Conservation (phyloP, 192 early-diverging fungal species). For the Oehlia diaphana region DNA sequence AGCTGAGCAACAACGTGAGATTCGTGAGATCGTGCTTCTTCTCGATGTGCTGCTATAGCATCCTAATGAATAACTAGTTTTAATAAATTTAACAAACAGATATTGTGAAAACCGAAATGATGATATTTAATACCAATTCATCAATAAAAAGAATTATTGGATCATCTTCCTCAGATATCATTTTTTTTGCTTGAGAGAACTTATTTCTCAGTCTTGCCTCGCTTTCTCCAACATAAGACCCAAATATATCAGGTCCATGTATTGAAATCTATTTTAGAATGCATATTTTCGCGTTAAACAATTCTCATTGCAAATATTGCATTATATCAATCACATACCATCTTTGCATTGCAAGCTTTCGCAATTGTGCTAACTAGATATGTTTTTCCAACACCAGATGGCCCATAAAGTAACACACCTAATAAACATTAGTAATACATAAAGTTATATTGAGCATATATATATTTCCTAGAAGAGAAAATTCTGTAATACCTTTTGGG, state of each 20-base stretch:
- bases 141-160: conserved; percentile 94
- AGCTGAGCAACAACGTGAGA: conserved; percentile 85
- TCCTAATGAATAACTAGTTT: conserved; percentile 50
- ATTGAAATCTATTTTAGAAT: conserved; percentile 51
- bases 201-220: conserved; percentile 71
- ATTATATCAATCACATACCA: conserved; percentile 50
- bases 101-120: neutral
- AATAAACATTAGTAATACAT: neutral
- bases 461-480: no score
- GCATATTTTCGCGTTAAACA: neutral
- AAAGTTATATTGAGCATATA: no score
- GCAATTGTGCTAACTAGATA: conserved; percentile 74
- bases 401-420: conserved; percentile 88
- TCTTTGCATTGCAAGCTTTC: conserved; percentile 59
- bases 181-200: conserved; percentile 67
- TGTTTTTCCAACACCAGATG: conserved; percentile 96
- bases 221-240: conserved; percentile 84
- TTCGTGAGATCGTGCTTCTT: conserved; percentile 60
- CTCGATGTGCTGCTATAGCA: conserved; percentile 69
- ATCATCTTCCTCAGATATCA: conserved; percentile 31
- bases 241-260: conserved; percentile 82
- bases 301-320: conserved; percentile 6
- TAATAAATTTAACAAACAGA: conserved; percentile 8
- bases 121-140: conserved; percentile 66
- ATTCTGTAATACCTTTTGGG: conserved; percentile 58